phyloP scores from a whole-genome alignment of 2,329 filamentous ascomycete species.

The Beauveria bassiana region DNA sequence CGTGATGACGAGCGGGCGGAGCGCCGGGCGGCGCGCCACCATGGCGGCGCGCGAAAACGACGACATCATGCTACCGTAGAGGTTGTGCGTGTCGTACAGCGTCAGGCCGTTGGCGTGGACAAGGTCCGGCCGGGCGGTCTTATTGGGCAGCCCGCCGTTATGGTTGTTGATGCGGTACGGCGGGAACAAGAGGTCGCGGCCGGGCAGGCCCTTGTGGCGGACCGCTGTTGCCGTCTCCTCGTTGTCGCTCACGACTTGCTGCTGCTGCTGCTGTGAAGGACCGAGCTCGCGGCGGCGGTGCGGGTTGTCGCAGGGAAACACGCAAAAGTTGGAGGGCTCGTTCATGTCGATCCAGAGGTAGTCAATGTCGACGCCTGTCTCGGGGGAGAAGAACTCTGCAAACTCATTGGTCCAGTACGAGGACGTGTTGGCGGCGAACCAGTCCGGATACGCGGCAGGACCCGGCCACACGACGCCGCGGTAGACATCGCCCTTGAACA shows the following conservation, averaged over 20 bases:
- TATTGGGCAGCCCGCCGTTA: conserved; percentile 42
- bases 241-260: not conserved
- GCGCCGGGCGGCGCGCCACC: conserved; percentile 52
- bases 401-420: conserved; percentile 66
- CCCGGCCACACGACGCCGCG: conserved; percentile 74
- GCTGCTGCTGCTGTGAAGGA: not conserved
- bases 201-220: conserved; percentile 15
- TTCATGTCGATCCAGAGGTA: conserved; percentile 69
- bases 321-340: conserved; percentile 28
- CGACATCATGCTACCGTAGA: conserved; percentile 74
- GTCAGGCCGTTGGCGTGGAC: conserved; percentile 58
- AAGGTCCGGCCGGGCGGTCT: conserved; percentile 59
- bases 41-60: conserved; percentile 56
- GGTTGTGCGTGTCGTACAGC: conserved; percentile 70
- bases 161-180: conserved; percentile 16
- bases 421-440: conserved; percentile 59
- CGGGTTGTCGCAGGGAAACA: conserved; percentile 43
- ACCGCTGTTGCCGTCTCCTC: not conserved
- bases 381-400: conserved; percentile 51
- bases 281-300: conserved; percentile 37
- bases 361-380: conserved; percentile 64
- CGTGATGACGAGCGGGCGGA: conserved; percentile 65
- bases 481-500: conserved; percentile 45
- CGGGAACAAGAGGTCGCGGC: conserved; percentile 16
- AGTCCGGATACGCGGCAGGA: conserved; percentile 63